Conservation (phyloP, 1,139 yeast genomes). For the Suhomyces terraborum region DNA sequence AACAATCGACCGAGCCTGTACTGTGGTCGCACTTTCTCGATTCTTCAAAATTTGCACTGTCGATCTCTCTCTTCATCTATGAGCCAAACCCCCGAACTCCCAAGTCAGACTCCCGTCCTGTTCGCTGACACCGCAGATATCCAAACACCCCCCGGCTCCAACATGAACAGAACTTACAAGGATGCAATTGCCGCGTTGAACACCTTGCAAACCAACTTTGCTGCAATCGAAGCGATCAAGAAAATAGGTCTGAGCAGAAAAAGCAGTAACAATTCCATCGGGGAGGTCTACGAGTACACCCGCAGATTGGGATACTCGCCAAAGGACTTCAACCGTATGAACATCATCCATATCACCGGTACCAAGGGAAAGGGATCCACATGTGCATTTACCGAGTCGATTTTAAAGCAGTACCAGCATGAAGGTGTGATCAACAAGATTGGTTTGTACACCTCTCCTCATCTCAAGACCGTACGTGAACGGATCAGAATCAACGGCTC, state of each 20-base stretch:
- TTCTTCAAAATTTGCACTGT: background rate
- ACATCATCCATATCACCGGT: conserved; percentile 91
- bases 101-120: conserved; percentile 5
- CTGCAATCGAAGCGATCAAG: conserved; percentile 80
- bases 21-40: conserved; percentile 5
- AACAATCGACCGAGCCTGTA: background rate
- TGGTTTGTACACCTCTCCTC: conserved; percentile 95
- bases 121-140: conserved; percentile 2
- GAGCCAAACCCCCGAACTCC: conserved; percentile 8
- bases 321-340: conserved; percentile 67
- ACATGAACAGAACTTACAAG: conserved; percentile 38
- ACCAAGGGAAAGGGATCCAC: conserved; percentile 99
- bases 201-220: conserved; percentile 86
- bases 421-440: conserved; percentile 49
- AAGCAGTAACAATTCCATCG: conserved; percentile 69
- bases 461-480: conserved; percentile 89
- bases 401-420: conserved; percentile 59
- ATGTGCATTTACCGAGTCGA: conserved; percentile 89
- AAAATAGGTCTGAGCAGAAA: conserved; percentile 63
- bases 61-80: conserved; percentile 5
- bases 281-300: conserved; percentile 91
- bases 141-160: conserved; percentile 1
- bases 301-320: conserved; percentile 81
- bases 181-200: conserved; percentile 87
- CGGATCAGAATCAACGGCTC: conserved; percentile 84